A percentile compares a stretch with the other conserved stretches of the same genome.
phyloP scores from a whole-genome alignment of 768 basidiomycete genomes.

The Gloeostereum incarnatum region DNA sequence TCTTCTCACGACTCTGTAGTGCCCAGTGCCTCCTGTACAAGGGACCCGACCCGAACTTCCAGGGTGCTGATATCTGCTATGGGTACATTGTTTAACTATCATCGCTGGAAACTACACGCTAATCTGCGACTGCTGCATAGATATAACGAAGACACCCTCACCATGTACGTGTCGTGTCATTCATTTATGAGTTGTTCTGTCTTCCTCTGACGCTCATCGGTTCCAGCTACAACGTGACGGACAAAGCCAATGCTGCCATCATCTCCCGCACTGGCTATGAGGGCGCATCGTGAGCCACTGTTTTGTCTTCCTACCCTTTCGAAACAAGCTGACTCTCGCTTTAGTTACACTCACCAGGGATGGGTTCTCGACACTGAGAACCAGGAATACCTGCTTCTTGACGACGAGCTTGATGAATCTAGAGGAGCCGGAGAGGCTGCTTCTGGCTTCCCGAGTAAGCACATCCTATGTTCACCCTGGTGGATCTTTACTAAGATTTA shows the following conservation, averaged over 20 bases:
- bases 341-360: conserved; percentile 24
- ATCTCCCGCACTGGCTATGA: conserved; percentile 19
- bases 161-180: too few species aligned
- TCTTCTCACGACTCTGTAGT: conserved; percentile 1
- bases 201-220: conserved; percentile 4
- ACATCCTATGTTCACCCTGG: too few species aligned
- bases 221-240: conserved; percentile 19
- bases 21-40: conserved; percentile 20
- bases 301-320: too few species aligned
- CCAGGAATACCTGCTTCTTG: conserved; percentile 18
- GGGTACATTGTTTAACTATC: too few species aligned
- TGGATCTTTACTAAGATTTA: too few species aligned
- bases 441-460: too few species aligned
- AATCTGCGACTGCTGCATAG: too few species aligned
- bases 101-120: too few species aligned
- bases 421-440: too few species aligned
- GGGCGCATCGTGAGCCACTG: conserved; percentile 18
- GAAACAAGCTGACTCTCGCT: too few species aligned
- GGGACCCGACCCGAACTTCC: conserved; percentile 18
- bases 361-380: conserved; percentile 19
- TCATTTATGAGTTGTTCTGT: not conserved
- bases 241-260: conserved; percentile 12
- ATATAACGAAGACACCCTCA: conserved; percentile 18
- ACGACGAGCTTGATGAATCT: conserved; percentile 21
- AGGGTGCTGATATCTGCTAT: conserved; percentile 19